A percentile compares a stretch with the other conserved stretches of the same genome.
These are phyloP conservation scores for Tephrocybe sp. DNA, from an alignment of 768 basidiomycete species.

Conservation along the genomic window DNA sequence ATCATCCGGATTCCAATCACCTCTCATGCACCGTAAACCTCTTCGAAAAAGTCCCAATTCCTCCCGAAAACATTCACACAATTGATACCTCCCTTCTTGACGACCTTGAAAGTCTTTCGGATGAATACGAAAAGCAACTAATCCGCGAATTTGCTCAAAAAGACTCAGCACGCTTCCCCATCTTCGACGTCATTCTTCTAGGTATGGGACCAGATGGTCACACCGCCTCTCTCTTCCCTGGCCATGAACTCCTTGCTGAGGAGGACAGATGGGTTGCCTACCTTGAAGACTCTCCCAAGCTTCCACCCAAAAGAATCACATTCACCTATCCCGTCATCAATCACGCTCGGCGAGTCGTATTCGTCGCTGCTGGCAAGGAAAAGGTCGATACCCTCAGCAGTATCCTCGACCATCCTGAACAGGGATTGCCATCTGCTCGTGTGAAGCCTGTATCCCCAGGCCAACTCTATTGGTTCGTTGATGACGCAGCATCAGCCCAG, in stretches of 20 bases:
- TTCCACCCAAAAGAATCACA: constrained; percentile 86
- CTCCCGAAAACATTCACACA: constrained; percentile 71
- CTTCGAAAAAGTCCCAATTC: constrained; percentile 82
- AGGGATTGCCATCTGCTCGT: constrained; percentile 76
- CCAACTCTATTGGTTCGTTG: constrained; percentile 92
- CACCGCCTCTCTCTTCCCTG: constrained; percentile 96
- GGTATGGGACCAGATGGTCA: constrained; percentile 99
- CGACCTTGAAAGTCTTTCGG: constrained; percentile 78
- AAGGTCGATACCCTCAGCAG: constrained; percentile 74
- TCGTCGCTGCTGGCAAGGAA: constrained; percentile 80
- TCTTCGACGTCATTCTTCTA: constrained; percentile 96
- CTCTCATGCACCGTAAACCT: constrained; percentile 66
- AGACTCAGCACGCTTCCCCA: constrained; percentile 92
- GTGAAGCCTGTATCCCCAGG: constrained; percentile 80
- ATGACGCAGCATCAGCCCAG: constrained; percentile 74
- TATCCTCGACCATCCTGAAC: constrained; percentile 80
- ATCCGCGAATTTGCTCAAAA: constrained; percentile 89
- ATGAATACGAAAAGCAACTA: constrained; percentile 80
- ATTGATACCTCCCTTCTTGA: constrained; percentile 67
- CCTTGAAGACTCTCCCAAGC: constrained; percentile 92
- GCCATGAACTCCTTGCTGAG: constrained; percentile 81
- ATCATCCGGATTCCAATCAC: constrained; percentile 94
- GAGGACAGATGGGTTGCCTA: constrained; percentile 93
- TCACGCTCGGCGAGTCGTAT: constrained; percentile 83
- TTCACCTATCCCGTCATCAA: constrained; percentile 91